Evolutionary conservation across 169 alveolate species (phyloP).

Genomic region (Plasmodium blacklocki): DNA sequence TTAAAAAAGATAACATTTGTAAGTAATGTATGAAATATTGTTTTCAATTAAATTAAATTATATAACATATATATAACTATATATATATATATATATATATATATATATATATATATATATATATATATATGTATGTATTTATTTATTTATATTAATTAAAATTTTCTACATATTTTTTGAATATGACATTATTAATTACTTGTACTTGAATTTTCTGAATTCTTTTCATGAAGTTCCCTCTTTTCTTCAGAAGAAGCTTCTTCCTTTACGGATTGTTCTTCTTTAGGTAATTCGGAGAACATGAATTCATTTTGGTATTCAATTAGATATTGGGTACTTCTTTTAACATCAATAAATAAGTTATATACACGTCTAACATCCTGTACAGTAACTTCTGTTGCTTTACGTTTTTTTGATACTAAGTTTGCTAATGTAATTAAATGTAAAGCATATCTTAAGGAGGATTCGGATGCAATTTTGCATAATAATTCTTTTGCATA

Average conservation of each 20-base stretch:
- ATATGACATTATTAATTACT: constrained; percentile 1
- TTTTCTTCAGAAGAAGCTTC: constrained; percentile 60
- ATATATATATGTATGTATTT: constrained; percentile 4
- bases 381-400: constrained; percentile 94
- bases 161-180: not conserved
- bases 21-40: too few relatives aligned
- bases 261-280: constrained; percentile 38
- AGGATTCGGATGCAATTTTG: constrained; percentile 95
- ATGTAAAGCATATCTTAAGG: constrained; percentile 96
- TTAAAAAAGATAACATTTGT: too few relatives aligned
- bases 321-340: constrained; percentile 96
- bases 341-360: constrained; percentile 96
- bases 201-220: constrained; percentile 10
- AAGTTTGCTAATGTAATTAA: constrained; percentile 92
- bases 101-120: too few relatives aligned
- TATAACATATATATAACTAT: too few relatives aligned
- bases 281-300: constrained; percentile 88
- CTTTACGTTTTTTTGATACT: constrained; percentile 91
- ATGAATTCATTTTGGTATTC: constrained; percentile 93
- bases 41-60: too few relatives aligned
- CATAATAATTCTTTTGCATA: constrained; percentile 95
- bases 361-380: constrained; percentile 97
- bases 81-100: too few relatives aligned
- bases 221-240: constrained; percentile 64
- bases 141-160: not conserved